These are phyloP conservation scores for Exserohilum rostratum DNA, from an alignment of 2,329 filamentous ascomycete species.

Conservation along the genomic window DNA sequence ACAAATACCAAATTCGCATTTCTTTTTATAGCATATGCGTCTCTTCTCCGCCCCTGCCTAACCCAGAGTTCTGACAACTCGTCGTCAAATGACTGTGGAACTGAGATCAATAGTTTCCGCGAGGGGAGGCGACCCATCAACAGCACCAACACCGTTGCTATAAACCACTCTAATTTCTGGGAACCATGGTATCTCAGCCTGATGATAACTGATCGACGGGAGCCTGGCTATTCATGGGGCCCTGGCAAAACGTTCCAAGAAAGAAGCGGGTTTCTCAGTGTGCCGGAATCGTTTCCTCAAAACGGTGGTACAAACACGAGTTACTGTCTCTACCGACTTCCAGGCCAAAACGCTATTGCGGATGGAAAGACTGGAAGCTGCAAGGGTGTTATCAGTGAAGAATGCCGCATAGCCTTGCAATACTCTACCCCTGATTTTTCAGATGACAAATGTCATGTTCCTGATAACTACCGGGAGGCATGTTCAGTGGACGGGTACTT, in stretches of 20 bases:
- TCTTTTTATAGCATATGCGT: no score
- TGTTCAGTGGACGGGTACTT: background rate
- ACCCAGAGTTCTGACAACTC: background rate
- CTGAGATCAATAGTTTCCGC: no score
- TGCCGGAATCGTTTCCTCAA: background rate
- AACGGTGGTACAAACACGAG: background rate
- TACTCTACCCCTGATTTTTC: background rate
- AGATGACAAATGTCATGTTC: background rate
- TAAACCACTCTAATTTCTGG: background rate
- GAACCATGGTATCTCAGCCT: conserved; percentile 1
- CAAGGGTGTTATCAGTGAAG: background rate
- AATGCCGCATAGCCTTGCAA: background rate
- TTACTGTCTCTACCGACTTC: background rate
- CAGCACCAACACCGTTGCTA: background rate
- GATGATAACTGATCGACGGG: conserved; percentile 2
- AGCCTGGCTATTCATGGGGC: background rate
- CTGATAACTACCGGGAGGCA: background rate
- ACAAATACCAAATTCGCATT: no score
- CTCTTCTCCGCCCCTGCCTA: background rate
- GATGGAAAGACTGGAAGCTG: background rate
- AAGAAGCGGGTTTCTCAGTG: background rate
- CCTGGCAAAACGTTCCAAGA: background rate
- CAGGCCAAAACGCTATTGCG: background rate
- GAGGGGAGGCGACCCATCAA: background rate
- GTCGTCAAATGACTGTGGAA: background rate